These are phyloP conservation scores for Rhytidhysteron rufulum DNA, from an alignment of 2,329 filamentous ascomycete genomes.

Conservation along the genomic window DNA sequence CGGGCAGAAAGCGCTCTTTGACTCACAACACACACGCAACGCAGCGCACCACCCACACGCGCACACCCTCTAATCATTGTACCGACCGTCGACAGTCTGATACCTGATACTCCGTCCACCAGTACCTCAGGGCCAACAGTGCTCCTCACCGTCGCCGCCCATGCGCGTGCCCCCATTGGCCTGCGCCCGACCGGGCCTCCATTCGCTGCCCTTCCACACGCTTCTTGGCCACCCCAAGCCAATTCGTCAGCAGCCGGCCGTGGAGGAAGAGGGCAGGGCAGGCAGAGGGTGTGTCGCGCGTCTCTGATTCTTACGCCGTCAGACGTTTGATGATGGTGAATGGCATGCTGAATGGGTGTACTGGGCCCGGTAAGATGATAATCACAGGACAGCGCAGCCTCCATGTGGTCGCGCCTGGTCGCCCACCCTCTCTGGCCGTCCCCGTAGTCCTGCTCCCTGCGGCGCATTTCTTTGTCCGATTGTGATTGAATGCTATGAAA, in stretches of 20 bases:
- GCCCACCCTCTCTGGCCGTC: constrained; percentile 14
- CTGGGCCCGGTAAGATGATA: too few species aligned
- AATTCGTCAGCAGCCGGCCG: constrained; percentile 30
- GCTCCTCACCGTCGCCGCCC: constrained; percentile 8
- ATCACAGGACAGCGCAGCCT: too few species aligned
- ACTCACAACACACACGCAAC: constrained; percentile 22
- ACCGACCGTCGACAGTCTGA: too few species aligned
- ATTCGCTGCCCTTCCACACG: constrained; percentile 28
- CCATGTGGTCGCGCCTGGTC: too few species aligned
- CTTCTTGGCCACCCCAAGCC: constrained; percentile 27
- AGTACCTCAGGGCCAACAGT: constrained; percentile 7
- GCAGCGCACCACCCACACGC: too few species aligned
- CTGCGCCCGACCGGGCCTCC: constrained; percentile 9
- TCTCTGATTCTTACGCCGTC: too few species aligned
- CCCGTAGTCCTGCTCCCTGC: too few species aligned
- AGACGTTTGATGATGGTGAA: constrained; percentile 21
- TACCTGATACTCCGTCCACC: too few species aligned
- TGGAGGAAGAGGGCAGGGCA: constrained; percentile 9
- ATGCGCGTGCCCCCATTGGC: constrained; percentile 20
- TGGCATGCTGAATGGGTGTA: constrained; percentile 6
- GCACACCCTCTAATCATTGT: too few species aligned
- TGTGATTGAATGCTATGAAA: constrained; percentile 14
- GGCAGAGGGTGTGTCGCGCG: too few species aligned
- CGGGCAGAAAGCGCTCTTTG: constrained; percentile 2
- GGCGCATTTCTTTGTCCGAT: constrained; percentile 23